phyloP scores from a whole-genome alignment of 208 protist genomes.

The Crithidia fasciculata region DNA sequence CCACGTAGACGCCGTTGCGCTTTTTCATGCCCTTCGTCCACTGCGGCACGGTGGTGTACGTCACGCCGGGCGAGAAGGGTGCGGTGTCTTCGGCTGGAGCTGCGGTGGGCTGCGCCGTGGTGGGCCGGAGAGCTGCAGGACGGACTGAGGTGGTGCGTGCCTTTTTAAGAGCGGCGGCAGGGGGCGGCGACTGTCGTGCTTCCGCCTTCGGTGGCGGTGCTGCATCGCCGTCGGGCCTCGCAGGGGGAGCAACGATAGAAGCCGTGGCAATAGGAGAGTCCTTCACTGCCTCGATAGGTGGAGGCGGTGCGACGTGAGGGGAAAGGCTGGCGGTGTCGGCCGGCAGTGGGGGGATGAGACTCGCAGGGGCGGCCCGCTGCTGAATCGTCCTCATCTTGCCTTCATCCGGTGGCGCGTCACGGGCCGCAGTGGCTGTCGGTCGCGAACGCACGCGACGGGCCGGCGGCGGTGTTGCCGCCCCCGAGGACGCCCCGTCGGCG shows the following conservation, averaged over 20 bases:
- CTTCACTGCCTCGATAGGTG: no score
- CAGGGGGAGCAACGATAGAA: neutral
- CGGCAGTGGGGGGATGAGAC: neutral
- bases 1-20: conserved; percentile 15
- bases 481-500: neutral
- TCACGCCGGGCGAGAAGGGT: conserved; percentile 9
- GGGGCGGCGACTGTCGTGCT: no score
- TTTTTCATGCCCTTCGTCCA: conserved; percentile 20
- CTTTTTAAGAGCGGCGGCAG: no score
- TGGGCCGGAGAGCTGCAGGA: no score
- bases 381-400: no score
- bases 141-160: no score
- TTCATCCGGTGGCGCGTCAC: no score
- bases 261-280: neutral
- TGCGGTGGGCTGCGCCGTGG: no score
- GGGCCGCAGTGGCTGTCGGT: neutral
- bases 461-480: neutral
- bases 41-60: conserved; percentile 12
- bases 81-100: neutral
- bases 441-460: neutral
- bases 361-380: neutral
- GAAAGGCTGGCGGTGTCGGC: neutral
- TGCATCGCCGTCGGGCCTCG: neutral
- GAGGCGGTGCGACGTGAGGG: no score
- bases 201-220: no score